Conservation (phyloP, 129 eudicot species). For the Flaveria robusta region DNA sequence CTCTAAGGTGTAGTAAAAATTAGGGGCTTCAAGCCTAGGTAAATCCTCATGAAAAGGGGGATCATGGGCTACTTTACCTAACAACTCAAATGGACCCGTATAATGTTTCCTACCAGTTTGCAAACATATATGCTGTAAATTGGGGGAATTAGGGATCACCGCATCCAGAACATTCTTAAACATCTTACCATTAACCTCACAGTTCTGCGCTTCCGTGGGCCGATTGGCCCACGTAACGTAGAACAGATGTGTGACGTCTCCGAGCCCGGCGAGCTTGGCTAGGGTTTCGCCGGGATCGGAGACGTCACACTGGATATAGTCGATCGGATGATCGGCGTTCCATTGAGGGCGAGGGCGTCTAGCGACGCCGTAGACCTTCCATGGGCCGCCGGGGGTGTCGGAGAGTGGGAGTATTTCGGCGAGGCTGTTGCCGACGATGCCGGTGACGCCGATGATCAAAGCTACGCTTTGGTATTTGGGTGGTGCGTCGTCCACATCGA, state of each 20-base stretch:
- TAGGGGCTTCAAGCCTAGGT: slow-evolving; percentile 49
- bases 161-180: slow-evolving; percentile 55
- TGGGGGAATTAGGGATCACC: slow-evolving; percentile 60
- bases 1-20: slow-evolving; percentile 64
- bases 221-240: slow-evolving; percentile 71
- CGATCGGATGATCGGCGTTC: slow-evolving; percentile 68
- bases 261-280: slow-evolving; percentile 46
- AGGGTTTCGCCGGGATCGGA: slow-evolving; percentile 47
- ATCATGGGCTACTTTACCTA: slow-evolving; percentile 47
- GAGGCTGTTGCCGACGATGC: slow-evolving; percentile 77
- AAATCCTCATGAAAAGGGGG: slow-evolving; percentile 62
- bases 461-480: slow-evolving; percentile 66
- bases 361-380: slow-evolving; percentile 92
- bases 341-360: slow-evolving; percentile 73
- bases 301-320: slow-evolving; percentile 74
- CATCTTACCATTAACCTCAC: slow-evolving; percentile 64
- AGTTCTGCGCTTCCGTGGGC: slow-evolving; percentile 52
- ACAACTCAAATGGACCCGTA: slow-evolving; percentile 48
- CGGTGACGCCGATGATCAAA: slow-evolving; percentile 76
- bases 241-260: slow-evolving; percentile 72
- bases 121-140: slow-evolving; percentile 60
- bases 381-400: slow-evolving; percentile 90
- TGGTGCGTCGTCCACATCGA: slow-evolving; percentile 60
- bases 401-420: slow-evolving; percentile 78
- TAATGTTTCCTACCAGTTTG: slow-evolving; percentile 76